A percentile compares a stretch with the other conserved stretches of the same genome.
Conservation (phyloP, 257 asterid genomes). For the Rauvolfia tetraphylla region DNA sequence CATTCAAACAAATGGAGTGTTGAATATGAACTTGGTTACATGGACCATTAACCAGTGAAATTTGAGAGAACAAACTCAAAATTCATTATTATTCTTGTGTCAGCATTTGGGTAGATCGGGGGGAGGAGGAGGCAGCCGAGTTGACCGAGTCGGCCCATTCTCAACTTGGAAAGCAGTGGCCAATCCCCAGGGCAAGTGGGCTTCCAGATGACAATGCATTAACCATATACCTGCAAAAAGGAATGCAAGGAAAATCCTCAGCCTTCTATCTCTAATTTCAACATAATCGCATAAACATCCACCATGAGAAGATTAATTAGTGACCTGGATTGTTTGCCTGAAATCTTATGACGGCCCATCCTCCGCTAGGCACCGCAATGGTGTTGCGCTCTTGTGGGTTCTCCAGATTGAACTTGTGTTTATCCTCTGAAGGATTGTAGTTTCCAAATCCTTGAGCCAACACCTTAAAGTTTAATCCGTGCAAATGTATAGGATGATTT, state of each 20-base stretch:
- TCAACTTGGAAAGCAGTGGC: constrained; percentile 9
- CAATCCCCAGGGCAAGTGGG: constrained; percentile 14
- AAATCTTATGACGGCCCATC: constrained; percentile 21
- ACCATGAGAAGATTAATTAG: neutral
- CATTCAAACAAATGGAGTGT: no score
- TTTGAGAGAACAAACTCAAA: neutral
- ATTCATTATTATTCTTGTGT: neutral
- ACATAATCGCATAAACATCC: no score
- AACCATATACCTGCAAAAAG: constrained; percentile 19
- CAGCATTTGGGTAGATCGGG: constrained; percentile 18
- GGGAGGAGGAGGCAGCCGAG: constrained; percentile 20
- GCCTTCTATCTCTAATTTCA: no score
- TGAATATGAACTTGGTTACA: no score
- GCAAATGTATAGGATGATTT: constrained; percentile 19
- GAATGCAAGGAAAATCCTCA: neutral
- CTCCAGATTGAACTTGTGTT: neutral
- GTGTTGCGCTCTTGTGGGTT: constrained; percentile 20
- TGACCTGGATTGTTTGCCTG: constrained; percentile 22
- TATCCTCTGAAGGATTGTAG: neutral
- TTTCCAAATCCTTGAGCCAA: constrained; percentile 25
- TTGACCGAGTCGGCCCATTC: constrained; percentile 9
- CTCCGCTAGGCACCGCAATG: constrained; percentile 14
- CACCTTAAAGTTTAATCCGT: constrained; percentile 14
- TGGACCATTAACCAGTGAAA: no score
- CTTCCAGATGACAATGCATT: constrained; percentile 20